Evolutionary conservation across 495 filamentous ascomycete genomes (phyloP).

Genomic region (Cudoniella acicularis): DNA sequence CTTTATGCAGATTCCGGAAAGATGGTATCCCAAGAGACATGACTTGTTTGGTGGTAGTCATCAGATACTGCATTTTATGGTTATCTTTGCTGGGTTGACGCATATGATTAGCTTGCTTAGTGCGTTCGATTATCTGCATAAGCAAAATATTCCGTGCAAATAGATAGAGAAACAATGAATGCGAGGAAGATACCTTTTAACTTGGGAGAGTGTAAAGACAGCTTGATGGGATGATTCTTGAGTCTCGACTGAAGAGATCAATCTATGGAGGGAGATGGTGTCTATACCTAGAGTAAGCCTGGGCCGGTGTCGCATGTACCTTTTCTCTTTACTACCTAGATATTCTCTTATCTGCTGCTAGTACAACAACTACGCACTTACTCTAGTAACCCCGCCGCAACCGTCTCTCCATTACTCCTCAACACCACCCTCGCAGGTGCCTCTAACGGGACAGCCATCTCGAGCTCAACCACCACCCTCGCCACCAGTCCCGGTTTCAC

Average conservation of each 20-base stretch:
- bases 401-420: slow-evolving; percentile 71
- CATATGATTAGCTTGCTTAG: slow-evolving; percentile 16
- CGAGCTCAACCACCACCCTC: slow-evolving; percentile 67
- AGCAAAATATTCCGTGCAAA: background rate
- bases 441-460: slow-evolving; percentile 73
- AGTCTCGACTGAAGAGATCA: too few species aligned
- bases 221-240: too few species aligned
- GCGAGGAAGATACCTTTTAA: background rate
- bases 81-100: slow-evolving; percentile 48
- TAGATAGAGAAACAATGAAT: background rate
- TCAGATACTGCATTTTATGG: slow-evolving; percentile 72
- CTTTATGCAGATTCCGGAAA: slow-evolving; percentile 55
- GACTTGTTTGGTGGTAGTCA: slow-evolving; percentile 75
- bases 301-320: too few species aligned
- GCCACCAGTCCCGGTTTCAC: slow-evolving; percentile 69
- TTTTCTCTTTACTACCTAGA: too few species aligned
- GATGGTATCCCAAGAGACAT: slow-evolving; percentile 53
- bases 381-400: slow-evolving; percentile 84
- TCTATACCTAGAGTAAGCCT: too few species aligned
- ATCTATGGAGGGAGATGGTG: too few species aligned
- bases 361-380: too few species aligned
- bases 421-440: slow-evolving; percentile 75
- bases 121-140: slow-evolving; percentile 15
- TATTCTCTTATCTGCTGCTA: too few species aligned
- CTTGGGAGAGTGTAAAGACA: too few species aligned